Base-by-base conservation (phyloP, 2,329 filamentous ascomycete genomes). In the Fusarium sp. region DNA sequence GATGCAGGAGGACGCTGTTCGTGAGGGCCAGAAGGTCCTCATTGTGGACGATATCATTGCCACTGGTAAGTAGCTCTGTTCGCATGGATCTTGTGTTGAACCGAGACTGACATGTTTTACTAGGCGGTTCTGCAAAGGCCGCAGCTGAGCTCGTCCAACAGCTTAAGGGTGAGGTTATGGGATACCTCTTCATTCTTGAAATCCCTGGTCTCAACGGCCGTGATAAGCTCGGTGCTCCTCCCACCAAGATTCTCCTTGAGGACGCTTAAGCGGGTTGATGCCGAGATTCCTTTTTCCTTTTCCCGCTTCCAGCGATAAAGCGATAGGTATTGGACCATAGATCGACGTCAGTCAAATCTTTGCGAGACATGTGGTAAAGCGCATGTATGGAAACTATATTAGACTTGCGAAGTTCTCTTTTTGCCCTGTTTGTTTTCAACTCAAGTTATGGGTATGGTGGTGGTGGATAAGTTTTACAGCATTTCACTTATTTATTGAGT, bases 21-120 rank as follows among this genome's bases (percentile, higher is more conserved):
- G 92, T 83, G 86, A 89, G 54, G 94, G 94, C 37, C 93, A 97
- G 84, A 94, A 91, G 80, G 95, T 97, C 61, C 84, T 99, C 68
- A 88, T 99, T 72, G 94, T 99, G 32, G 96, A 99, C 81, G 96
- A 99, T 80, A 97, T 99, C 78, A 98, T 99, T 83, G 96, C 96
- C 60, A 99, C 96, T 71, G 95, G 95, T 97, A 86, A 80, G 91
- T 83, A 56, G 34, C 42, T 18, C 30, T 25, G 12, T 16, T 32
- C 40, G 27, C 9, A 58, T 61, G 61, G 57, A 51, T 32, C 42
- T 45, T 59, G 45, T 46, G 43, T 41, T 11, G 41, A 34, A 32
- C 58, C 43, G 30, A 41, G 20, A 53, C 73, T 75, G 50, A 75
- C 70, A 49, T 72, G 25, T 46, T 64, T 43, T 34, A 72, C 53